Evolutionary conservation across 2,329 filamentous ascomycete species (phyloP).

Genomic region (Neurospora sp.): DNA sequence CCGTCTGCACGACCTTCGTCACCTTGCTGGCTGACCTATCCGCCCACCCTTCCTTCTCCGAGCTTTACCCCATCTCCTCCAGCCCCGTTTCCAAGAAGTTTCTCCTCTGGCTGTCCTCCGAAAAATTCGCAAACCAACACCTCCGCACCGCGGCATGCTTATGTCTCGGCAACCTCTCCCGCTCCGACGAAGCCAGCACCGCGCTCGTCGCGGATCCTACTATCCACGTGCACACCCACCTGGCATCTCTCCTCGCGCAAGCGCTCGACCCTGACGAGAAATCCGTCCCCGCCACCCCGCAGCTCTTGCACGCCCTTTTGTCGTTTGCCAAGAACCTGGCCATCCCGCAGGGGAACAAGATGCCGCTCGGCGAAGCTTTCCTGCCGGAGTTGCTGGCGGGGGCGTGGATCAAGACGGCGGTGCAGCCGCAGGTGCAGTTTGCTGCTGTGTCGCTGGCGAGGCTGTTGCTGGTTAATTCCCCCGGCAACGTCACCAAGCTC

Average conservation of each 20-base stretch:
- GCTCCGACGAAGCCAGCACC: slow-evolving; percentile 43
- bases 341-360: slow-evolving; percentile 46
- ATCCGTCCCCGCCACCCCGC: slow-evolving; percentile 18
- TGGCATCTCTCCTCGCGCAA: slow-evolving; percentile 35
- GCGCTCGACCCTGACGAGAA: slow-evolving; percentile 23
- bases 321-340: slow-evolving; percentile 57
- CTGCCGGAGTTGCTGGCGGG: slow-evolving; percentile 27
- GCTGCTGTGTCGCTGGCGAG: slow-evolving; percentile 47
- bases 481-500: slow-evolving; percentile 40
- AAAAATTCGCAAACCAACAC: slow-evolving; percentile 22
- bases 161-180: slow-evolving; percentile 50
- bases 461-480: slow-evolving; percentile 43
- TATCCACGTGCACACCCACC: slow-evolving; percentile 30
- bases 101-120: slow-evolving; percentile 30
- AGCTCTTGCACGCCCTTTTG: slow-evolving; percentile 46
- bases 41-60: slow-evolving; percentile 30
- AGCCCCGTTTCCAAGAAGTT: slow-evolving; percentile 28
- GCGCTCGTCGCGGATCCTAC: slow-evolving; percentile 30
- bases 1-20: slow-evolving; percentile 40
- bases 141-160: slow-evolving; percentile 51
- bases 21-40: slow-evolving; percentile 40
- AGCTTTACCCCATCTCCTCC: slow-evolving; percentile 16
- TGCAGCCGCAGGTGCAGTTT: slow-evolving; percentile 48
- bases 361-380: slow-evolving; percentile 35
- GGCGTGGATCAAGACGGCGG: slow-evolving; percentile 39